Percentiles rank a stretch among this genome's conserved stretches.
Conservation (phyloP, 805 yeast species). For the Wickerhamiella spandovensis region DNA sequence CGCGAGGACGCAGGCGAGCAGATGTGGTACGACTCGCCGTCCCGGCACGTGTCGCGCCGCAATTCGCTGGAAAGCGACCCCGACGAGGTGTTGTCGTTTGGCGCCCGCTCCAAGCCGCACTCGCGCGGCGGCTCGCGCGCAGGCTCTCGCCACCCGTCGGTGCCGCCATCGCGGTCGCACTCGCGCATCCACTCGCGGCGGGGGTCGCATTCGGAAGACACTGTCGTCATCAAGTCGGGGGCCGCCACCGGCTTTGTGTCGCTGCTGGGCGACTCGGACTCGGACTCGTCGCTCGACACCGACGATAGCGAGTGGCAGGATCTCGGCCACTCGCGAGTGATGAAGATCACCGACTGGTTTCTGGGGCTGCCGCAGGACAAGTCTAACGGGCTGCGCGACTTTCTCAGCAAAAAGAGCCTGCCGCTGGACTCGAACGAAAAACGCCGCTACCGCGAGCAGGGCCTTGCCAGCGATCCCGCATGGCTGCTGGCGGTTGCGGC, state of each 20-base stretch:
- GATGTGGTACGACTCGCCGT: conserved; percentile 12
- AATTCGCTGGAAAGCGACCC: conserved; percentile 3
- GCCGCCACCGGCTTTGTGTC: background rate
- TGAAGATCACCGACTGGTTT: conserved; percentile 6
- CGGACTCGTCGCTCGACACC: background rate
- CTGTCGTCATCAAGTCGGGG: background rate
- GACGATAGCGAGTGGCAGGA: background rate
- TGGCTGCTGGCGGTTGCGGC: conserved; percentile 7
- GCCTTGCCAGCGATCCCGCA: conserved; percentile 7
- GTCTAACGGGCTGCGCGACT: conserved; percentile 5
- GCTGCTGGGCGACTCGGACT: background rate
- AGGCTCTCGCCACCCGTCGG: background rate
- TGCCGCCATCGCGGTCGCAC: background rate
- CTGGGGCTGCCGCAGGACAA: conserved; percentile 9
- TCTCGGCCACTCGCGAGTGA: background rate
- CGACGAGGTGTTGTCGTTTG: conserved; percentile 3
- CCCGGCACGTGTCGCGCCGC: conserved; percentile 8
- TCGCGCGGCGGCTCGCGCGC: background rate
- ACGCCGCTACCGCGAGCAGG: conserved; percentile 6
- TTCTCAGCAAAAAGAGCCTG: conserved; percentile 1
- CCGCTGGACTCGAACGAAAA: conserved; percentile 3
- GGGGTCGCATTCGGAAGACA: background rate
- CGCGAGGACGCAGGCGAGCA: conserved; percentile 16
- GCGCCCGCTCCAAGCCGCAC: background rate
- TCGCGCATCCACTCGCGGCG: background rate